Evolutionary conservation across 768 basidiomycete species (phyloP), one percentile per base, ranked within the genome.

Genomic region (Russula foetens): DNA sequence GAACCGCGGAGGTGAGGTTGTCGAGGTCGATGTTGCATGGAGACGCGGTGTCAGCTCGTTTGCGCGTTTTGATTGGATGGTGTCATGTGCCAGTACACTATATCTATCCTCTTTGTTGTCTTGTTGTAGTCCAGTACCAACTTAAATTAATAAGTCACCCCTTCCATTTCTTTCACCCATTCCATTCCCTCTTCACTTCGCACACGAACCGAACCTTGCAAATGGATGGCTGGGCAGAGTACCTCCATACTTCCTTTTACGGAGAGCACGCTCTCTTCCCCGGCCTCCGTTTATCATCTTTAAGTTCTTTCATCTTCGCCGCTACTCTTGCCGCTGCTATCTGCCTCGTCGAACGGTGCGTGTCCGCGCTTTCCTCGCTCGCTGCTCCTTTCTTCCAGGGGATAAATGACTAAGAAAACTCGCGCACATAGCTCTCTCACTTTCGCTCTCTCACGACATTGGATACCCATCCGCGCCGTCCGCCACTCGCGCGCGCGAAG

Each of bases 331-430:
- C 80, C 4, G 50, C 73, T 4, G 43, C 61, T 9, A 66, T 88
- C 46, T 88, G 87, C 68, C 66, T 79, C 19, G 59, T 66, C 0
- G 87, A 89, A 72, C 78, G 87, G 86, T 86, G 59, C 54, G 71
- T 69, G 53, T 23, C 0, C 21, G 8, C 17, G 4, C 44, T 29
- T 8, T 33, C 31, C 31, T 33, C 31, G 5, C 31, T 33, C 31
- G 4, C 31, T 9, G 9, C 35, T 33, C 39, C 31, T 44, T n/a
- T 7, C 9, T 4, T 8, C 19, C 24, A 38, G 17, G 38, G 38
- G 3, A 38, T 15, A 38, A n/a, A 38, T 14, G 38, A 41, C 17
- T 19, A 3, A 41, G 39, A 41, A 41, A 41, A 7, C 14, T 12
- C 9, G 17, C 4, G 39, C 38, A 1, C 15, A 14, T 58, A 87